A percentile compares a stretch with the other conserved stretches of the same genome.
phyloP scores from a whole-genome alignment of 176 grass and related monocot genomes.

The Musa acuminata region DNA sequence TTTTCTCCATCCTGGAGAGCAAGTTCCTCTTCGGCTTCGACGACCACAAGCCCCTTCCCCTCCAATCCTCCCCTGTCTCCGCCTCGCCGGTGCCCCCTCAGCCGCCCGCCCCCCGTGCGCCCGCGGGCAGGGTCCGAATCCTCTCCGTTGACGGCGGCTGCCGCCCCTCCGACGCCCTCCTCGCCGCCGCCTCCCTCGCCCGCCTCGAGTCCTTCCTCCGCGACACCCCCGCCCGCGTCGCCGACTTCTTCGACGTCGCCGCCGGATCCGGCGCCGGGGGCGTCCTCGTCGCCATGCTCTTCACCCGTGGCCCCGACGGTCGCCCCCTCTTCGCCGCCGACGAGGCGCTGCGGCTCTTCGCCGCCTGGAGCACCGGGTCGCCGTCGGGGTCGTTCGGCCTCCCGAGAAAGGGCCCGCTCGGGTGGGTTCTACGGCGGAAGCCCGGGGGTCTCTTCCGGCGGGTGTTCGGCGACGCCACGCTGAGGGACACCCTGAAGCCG shows the following conservation, averaged over 20 bases:
- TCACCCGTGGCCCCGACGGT: conserved; percentile 37
- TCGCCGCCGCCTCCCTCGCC: conserved; percentile 38
- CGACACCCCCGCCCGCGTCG: conserved; percentile 30
- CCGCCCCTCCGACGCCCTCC: conserved; percentile 37
- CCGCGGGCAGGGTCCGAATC: conserved; percentile 33
- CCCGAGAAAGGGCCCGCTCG: conserved; percentile 20
- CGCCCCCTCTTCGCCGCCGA: conserved; percentile 44
- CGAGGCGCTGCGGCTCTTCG: conserved; percentile 46
- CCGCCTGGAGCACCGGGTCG: conserved; percentile 17
- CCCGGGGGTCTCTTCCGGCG: conserved; percentile 16
- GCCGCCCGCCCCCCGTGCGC: neutral
- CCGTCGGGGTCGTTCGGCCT: conserved; percentile 6
- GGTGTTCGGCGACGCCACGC: conserved; percentile 57
- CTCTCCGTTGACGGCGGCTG: conserved; percentile 59
- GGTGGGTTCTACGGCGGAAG: neutral
- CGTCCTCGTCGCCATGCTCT: conserved; percentile 53
- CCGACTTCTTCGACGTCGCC: conserved; percentile 68
- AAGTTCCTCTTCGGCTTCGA: conserved; percentile 53
- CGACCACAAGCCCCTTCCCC: neutral
- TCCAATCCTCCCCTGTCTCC: neutral
- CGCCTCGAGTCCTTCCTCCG: conserved; percentile 51
- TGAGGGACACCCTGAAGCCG: conserved; percentile 54
- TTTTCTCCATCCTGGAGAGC: conserved; percentile 61
- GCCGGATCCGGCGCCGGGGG: conserved; percentile 48
- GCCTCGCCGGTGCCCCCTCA: conserved; percentile 18